A percentile compares a stretch with the other conserved stretches of the same genome.
Conservation (phyloP, 2,329 filamentous ascomycete genomes). For the Talaromyces sp. region DNA sequence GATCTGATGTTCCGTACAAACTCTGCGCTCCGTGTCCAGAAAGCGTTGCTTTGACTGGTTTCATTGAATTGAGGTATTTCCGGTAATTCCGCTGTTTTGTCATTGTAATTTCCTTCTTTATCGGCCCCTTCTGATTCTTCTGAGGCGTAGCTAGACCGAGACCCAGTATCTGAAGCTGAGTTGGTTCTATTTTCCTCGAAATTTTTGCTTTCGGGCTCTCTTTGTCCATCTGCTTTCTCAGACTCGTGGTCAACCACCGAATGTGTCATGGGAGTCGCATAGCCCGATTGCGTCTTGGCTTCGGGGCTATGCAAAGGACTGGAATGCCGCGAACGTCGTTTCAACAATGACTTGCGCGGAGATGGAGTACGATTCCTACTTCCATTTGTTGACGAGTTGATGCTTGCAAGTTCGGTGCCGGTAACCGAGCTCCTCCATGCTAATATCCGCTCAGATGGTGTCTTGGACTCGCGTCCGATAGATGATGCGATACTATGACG, state of each 20-base stretch:
- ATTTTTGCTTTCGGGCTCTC: neutral
- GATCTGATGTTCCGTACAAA: slow-evolving; percentile 25
- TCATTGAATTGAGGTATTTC: slow-evolving; percentile 36
- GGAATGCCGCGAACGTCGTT: slow-evolving; percentile 22
- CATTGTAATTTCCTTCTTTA: neutral
- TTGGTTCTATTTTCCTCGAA: slow-evolving; percentile 1
- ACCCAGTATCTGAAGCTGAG: slow-evolving; percentile 21
- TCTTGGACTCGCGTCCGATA: slow-evolving; percentile 45
- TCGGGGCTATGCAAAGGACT: slow-evolving; percentile 24
- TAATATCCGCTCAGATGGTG: slow-evolving; percentile 72
- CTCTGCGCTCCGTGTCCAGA: slow-evolving; percentile 49
- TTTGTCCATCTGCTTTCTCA: neutral
- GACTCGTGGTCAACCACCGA: slow-evolving; percentile 25
- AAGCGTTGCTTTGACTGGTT: slow-evolving; percentile 52
- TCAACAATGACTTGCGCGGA: slow-evolving; percentile 42
- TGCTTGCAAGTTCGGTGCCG: slow-evolving; percentile 49
- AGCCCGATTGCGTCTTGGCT: slow-evolving; percentile 28
- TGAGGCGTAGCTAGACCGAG: slow-evolving; percentile 22
- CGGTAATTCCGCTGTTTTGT: neutral
- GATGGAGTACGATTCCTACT: slow-evolving; percentile 46
- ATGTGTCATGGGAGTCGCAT: slow-evolving; percentile 27
- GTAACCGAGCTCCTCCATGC: slow-evolving; percentile 76
- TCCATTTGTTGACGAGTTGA: slow-evolving; percentile 30
- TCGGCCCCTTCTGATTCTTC: slow-evolving; percentile 22
- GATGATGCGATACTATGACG: slow-evolving; percentile 50